A percentile compares a stretch with the other conserved stretches of the same genome.
Conservation (phyloP, 768 basidiomycete species). For the Boletales sp. region DNA sequence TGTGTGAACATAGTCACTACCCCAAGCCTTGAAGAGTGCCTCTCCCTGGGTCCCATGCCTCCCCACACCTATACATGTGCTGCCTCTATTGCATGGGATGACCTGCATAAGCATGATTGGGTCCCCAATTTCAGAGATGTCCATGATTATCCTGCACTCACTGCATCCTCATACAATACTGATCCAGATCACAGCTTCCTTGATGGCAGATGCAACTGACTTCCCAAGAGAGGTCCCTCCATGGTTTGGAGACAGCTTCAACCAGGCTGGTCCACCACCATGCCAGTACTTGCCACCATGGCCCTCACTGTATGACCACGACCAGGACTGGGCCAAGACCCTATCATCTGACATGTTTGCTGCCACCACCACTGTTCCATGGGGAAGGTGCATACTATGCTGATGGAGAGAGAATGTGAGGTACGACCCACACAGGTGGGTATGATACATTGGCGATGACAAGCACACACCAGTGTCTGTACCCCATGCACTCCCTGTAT, state of each 20-base stretch:
- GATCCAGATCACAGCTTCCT: slow-evolving; percentile 35
- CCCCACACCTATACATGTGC: slow-evolving; percentile 20
- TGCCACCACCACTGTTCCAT: slow-evolving; percentile 27
- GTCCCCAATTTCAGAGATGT: slow-evolving; percentile 27
- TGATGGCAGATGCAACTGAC: slow-evolving; percentile 39
- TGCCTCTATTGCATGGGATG: slow-evolving; percentile 32
- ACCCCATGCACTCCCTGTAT: not conserved
- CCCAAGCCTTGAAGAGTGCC: slow-evolving; percentile 38
- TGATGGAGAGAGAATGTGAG: slow-evolving; percentile 34
- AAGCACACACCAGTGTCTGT: slow-evolving; percentile 25
- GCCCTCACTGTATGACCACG: no score
- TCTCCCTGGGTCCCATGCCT: slow-evolving; percentile 32
- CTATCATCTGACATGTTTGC: no score
- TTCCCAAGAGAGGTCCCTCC: no score
- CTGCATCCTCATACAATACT: no score
- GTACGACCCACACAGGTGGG: slow-evolving; percentile 28
- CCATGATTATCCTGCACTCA: no score
- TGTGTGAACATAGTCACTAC: slow-evolving; percentile 26
- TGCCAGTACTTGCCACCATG: no score
- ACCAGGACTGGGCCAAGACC: no score
- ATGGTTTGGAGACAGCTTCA: slow-evolving; percentile 35
- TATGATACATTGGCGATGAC: slow-evolving; percentile 38
- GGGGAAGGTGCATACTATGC: slow-evolving; percentile 29
- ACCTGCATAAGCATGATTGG: slow-evolving; percentile 29
- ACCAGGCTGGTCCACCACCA: slow-evolving; percentile 10